These are phyloP conservation scores for Hericium coralloides DNA, from an alignment of 768 basidiomycete species.

Conservation along the genomic window DNA sequence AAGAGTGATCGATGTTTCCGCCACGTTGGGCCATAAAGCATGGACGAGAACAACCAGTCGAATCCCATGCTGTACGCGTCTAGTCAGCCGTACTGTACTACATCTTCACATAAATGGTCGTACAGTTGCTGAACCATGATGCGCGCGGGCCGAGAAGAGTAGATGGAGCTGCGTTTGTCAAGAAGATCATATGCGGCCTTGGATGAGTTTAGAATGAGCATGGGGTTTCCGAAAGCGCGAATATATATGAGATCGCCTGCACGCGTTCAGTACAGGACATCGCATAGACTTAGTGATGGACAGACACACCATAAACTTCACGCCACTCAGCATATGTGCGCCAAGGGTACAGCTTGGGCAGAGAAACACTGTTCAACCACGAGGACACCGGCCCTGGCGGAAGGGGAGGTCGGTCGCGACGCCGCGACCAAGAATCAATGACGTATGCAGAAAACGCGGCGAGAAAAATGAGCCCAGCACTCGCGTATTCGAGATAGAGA, in stretches of 20 bases:
- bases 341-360: conserved; percentile 35
- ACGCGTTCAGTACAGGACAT: background rate
- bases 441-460: conserved; percentile 1
- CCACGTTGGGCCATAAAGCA: conserved; percentile 29
- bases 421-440: background rate
- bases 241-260: conserved; percentile 41
- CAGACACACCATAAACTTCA: conserved; percentile 29
- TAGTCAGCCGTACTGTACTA: background rate
- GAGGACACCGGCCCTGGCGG: conserved; percentile 35
- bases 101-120: conserved; percentile 10
- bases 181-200: conserved; percentile 33
- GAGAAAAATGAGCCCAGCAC: background rate
- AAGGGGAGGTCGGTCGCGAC: conserved; percentile 14
- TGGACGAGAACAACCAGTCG: conserved; percentile 37
- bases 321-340: conserved; percentile 37
- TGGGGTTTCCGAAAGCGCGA: conserved; percentile 34
- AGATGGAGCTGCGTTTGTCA: conserved; percentile 35
- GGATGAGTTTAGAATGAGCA: conserved; percentile 38
- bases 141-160: conserved; percentile 34
- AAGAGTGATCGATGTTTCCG: conserved; percentile 30
- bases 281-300: background rate
- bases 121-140: conserved; percentile 38
- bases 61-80: conserved; percentile 31
- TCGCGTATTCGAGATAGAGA: background rate
- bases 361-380: conserved; percentile 25